These are phyloP conservation scores for Vicia faba DNA, from an alignment of 306 rosid species.

Conservation along the genomic window DNA sequence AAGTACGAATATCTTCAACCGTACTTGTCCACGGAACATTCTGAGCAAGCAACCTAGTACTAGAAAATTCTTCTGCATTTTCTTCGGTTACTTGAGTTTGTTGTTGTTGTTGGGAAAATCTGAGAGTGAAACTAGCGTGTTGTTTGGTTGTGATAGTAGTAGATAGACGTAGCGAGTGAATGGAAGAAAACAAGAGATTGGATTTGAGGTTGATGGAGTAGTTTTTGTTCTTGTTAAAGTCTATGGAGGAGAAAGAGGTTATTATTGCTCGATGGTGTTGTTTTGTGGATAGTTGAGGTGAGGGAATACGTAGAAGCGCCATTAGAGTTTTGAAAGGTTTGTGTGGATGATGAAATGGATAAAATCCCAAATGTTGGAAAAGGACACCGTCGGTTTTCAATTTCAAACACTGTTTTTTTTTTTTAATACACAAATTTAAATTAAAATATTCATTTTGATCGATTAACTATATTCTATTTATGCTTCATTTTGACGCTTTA, in stretches of 20 bases:
- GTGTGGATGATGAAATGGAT: not conserved
- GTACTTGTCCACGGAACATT: constrained; percentile 89
- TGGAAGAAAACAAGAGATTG: constrained; percentile 41
- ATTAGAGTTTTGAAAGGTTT: not conserved
- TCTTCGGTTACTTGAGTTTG: constrained; percentile 4
- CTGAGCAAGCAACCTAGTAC: constrained; percentile 74
- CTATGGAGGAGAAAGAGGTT: not conserved
- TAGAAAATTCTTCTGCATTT: constrained; percentile 45
- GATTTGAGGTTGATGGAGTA: constrained; percentile 33
- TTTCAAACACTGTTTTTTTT: too few relatives aligned
- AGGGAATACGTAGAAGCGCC: not conserved
- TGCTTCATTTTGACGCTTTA: too few relatives aligned
- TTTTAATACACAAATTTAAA: too few relatives aligned
- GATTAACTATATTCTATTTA: too few relatives aligned
- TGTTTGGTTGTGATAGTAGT: constrained; percentile 35
- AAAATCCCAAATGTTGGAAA: not conserved
- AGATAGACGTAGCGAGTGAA: constrained; percentile 32
- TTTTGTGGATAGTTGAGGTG: not conserved
- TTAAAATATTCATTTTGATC: too few relatives aligned
- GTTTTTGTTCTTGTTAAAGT: not conserved
- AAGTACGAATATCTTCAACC: constrained; percentile 75
- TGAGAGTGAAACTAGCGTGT: constrained; percentile 34
- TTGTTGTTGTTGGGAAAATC: constrained; percentile 49
- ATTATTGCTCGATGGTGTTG: not conserved
- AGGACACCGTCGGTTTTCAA: not conserved